These are phyloP conservation scores for Conticribra weissflogii DNA, from an alignment of 108 stramenopile genomes.

Conservation along the genomic window DNA sequence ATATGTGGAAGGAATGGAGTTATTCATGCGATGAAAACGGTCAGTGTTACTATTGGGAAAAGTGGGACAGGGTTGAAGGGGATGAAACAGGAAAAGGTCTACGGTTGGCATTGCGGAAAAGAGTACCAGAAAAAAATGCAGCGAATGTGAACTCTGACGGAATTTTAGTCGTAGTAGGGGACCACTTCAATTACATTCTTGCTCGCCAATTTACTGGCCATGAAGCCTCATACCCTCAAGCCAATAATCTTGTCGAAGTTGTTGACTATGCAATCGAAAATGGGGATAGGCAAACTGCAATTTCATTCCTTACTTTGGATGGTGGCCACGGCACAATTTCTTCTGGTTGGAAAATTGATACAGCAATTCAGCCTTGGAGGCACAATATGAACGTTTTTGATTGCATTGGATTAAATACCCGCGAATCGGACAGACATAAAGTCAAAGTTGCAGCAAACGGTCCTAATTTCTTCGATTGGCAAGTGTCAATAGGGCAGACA, in stretches of 20 bases:
- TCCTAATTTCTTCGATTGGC: conserved; percentile 34
- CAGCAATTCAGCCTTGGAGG: conserved; percentile 73
- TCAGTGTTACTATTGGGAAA: conserved; percentile 86
- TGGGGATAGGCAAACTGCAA: conserved; percentile 66
- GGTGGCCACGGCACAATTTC: conserved; percentile 78
- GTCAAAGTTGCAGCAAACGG: conserved; percentile 19
- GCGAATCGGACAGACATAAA: conserved; percentile 1
- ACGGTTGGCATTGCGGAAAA: conserved; percentile 59
- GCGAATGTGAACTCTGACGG: conserved; percentile 46
- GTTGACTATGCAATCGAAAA: conserved; percentile 69
- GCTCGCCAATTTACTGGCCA: conserved; percentile 38
- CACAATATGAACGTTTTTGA: conserved; percentile 54
- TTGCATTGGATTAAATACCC: conserved; percentile 11
- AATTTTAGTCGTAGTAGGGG: conserved; percentile 68
- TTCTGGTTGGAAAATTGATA: conserved; percentile 77
- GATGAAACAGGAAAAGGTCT: conserved; percentile 40
- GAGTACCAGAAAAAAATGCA: conserved; percentile 7
- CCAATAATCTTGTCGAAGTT: conserved; percentile 49
- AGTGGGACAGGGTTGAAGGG: conserved; percentile 72
- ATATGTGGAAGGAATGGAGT: conserved; percentile 82
- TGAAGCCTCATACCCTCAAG: conserved; percentile 32
- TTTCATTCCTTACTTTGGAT: conserved; percentile 60
- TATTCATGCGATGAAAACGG: conserved; percentile 79
- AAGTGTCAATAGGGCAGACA: conserved; percentile 38
- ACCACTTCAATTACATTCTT: conserved; percentile 82